Base-by-base conservation (phyloP, 2,329 filamentous ascomycete species). In the Metarhizium robertsii region DNA sequence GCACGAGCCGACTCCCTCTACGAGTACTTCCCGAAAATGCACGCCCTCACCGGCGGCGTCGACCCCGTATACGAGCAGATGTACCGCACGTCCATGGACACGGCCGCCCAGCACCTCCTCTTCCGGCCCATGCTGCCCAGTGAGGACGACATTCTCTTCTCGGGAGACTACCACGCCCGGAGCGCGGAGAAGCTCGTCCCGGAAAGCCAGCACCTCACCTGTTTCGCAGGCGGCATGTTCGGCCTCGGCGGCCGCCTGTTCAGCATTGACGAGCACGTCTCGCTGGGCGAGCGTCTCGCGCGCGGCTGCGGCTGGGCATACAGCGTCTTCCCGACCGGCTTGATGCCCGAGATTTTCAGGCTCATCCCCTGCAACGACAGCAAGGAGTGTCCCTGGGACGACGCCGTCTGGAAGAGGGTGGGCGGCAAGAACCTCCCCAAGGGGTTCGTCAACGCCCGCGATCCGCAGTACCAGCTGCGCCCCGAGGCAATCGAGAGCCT, bases 231-330 rank as follows among this genome's bases (percentile, higher is more conserved):
- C 34, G 85, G 84, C 61, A 87, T 87, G 84, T 82, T 86, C 55
- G 84, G 77, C 6, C 72, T 88, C 61, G 82, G 79, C 30, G 81
- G 81, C 48, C 84, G 82, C 65, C 77, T 87, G 42, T 86, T 87
- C 57, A 73, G 75, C 7, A 71, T 76, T 1, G 75, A 78, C 3
- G 74, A 78, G 29, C 84, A 88, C 61, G 71, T 87, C 11, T 81
- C 84, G 60, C 75, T 83, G 32, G 85, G 77, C 20, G 78, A 78
- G 66, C 80, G 79, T 63, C 77, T 88, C 11, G 77, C 84, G 0
- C 82, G 86, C 55, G 85, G 84, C 10, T 88, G 85, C 60, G 83
- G 84, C 3, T 88, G 85, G 85, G 83, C 84, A 6, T 88, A 88
- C 64, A 77, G 80, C 59, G 72, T 73, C 29, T 85, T 79, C 36